Evolutionary conservation across 495 filamentous ascomycete species (phyloP), one percentile per base, ranked within the genome.

Genomic region (Penicillium daleae): DNA sequence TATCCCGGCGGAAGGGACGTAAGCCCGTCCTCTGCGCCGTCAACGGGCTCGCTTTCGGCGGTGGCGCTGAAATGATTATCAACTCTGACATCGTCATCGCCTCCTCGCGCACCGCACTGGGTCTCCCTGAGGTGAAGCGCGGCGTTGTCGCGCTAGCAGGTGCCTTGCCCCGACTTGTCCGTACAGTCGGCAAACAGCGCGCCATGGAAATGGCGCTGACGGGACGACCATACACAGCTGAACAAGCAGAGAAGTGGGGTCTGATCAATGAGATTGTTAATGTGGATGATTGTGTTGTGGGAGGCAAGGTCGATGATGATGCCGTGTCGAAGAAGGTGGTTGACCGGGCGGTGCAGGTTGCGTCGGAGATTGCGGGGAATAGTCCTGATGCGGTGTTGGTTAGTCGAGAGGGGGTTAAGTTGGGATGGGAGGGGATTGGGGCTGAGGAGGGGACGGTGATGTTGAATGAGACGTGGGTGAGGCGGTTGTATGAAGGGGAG

Each of bases 381-480:
- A 91, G 89, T 72, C 91, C 90, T 33, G 91, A 95, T 74, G 80
- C 86, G 57, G 84, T 93, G 40, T 82, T 93, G 67, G 86, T 89
- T 9, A 89, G 75, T 61, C 81, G 90, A 17, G 83, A 86, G 69
- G 91, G 90, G 21, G 65, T 95, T 12, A 87, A 87, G 76, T 65
- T 88, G 70, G 88, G 86, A 0, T 92, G 89, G 89, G 89, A 91
- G 71, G 83, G 84, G 4, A 71, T 85, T 3, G 86, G 89, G 8
- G 88, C 86, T 44, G 87, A 89, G 69, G 83, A 88, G 74, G 90
- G 74, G 37, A 89, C 86, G 35, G 79, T 80, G 59, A 68, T 84
- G 49, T 65, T 91, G 67, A 74, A 78, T 48, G 82, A 83, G 61
- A 85, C 82, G 6, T 82, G 85, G 84, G 89, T 82, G 69, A 76